Base-by-base conservation (phyloP, 306 rosid genomes). In the Purshia tridentata region DNA sequence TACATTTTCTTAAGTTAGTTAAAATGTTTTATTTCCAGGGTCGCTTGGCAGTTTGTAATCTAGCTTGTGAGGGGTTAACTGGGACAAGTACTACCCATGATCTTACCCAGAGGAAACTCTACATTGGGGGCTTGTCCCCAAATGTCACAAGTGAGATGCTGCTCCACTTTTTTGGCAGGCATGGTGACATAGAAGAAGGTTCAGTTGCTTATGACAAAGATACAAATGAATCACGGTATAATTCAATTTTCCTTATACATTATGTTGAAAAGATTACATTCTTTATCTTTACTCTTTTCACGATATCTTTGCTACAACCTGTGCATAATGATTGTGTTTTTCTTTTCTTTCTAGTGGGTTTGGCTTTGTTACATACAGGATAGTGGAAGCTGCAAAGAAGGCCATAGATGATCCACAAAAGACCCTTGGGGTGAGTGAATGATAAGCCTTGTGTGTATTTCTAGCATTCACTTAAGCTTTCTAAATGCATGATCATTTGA, bases 111-210 rank as follows among this genome's bases (percentile, higher is more conserved):
- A 90, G 96, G 87, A 92, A 87, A 89, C 92, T 92, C 74, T 92
- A 86, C 77, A 76, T 92, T 61, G 95, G 91, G 46, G 82, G 89
- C 75, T 80, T 92, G 66, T 81, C 96, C 19, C 92, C 87, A 46
- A 90, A 85, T 74, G 90, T 90, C 80, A 82, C 96, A 5, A 88
- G 81, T 77, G 95, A 88, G 83, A 65, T 76, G 80, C 84, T 92
- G 70, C 92, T 87, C 22, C 79, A 41, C 77, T 88, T 77, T 76
- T 85, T 92, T 49, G 67, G 55, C 48, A 87, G 82, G 81, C 82
- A 85, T 78, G 98, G 98, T 53, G 88, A 84, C 41, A 90, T 88
- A 79, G 96, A 88, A 83, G 96, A 92, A 87, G 95, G 94, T 69
- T 88, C 98, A 12, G 95, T 88, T 84, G 92, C 88, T 51, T 92